Evolutionary conservation across 2,329 filamentous ascomycete species (phyloP).

Genomic region (Penicillium concentricum): DNA sequence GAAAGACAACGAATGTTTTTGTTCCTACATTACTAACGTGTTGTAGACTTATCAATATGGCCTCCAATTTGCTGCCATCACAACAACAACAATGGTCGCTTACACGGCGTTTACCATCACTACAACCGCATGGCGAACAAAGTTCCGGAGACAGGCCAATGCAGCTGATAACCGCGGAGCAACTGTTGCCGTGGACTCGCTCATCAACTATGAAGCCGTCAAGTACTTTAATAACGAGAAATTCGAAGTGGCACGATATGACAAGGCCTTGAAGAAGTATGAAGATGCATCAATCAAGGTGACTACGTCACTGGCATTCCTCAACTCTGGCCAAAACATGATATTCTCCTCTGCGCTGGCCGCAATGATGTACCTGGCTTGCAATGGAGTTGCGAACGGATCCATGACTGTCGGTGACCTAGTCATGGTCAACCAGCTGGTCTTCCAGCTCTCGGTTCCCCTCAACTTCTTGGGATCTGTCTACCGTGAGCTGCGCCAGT

Average conservation of each 20-base stretch:
- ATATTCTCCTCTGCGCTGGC: slow-evolving; percentile 95
- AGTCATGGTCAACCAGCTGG: slow-evolving; percentile 98
- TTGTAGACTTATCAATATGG: slow-evolving; percentile 86
- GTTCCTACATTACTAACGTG: slow-evolving; percentile 11
- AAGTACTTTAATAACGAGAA: slow-evolving; percentile 99
- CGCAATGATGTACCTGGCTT: slow-evolving; percentile 97
- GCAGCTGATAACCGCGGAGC: slow-evolving; percentile 94
- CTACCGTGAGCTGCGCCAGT: slow-evolving; percentile 92
- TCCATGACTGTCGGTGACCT: slow-evolving; percentile 87
- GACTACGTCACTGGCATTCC: slow-evolving; percentile 83
- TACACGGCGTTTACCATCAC: slow-evolving; percentile 97
- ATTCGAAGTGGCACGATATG: slow-evolving; percentile 88
- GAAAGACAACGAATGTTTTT: not conserved
- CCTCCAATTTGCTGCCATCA: slow-evolving; percentile 85
- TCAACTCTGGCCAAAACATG: slow-evolving; percentile 94
- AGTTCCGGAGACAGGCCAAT: slow-evolving; percentile 92
- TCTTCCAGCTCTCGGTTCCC: slow-evolving; percentile 95
- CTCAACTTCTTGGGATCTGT: slow-evolving; percentile 98
- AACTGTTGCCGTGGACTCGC: slow-evolving; percentile 90
- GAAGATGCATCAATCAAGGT: slow-evolving; percentile 96
- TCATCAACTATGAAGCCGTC: slow-evolving; percentile 98
- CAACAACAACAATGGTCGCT: slow-evolving; percentile 82
- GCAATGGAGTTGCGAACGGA: slow-evolving; percentile 80
- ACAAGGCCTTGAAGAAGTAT: slow-evolving; percentile 80
- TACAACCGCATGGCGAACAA: slow-evolving; percentile 95